phyloP scores from a whole-genome alignment of 257 asterid genomes.

The Lycium ferocissimum region DNA sequence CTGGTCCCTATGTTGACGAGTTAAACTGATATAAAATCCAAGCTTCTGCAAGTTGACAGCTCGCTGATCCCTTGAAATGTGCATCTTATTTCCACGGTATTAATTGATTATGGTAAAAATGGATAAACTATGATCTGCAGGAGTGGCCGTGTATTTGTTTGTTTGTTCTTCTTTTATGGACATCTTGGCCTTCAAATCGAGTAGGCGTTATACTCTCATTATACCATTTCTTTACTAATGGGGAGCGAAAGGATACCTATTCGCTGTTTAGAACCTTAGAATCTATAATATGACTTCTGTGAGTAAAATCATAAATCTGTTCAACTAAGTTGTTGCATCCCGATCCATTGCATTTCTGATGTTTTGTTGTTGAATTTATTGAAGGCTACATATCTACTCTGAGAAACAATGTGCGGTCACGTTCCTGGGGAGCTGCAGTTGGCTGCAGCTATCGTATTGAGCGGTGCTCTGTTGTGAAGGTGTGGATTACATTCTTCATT shows the following conservation, averaged over 20 bases:
- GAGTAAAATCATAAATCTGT: conserved; percentile 18
- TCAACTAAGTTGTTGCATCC: conserved; percentile 23
- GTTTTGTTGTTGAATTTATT: conserved; percentile 34
- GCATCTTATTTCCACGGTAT: background rate
- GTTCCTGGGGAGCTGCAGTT: conserved; percentile 97
- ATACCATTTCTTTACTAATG: background rate
- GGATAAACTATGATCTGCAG: no score
- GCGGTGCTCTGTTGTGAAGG: conserved; percentile 89
- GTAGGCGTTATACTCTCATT: background rate
- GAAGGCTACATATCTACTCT: conserved; percentile 85
- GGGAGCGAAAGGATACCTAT: background rate
- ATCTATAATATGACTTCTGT: background rate
- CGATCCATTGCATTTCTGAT: conserved; percentile 22
- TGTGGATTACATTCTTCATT: conserved; percentile 43
- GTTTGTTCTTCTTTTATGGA: conserved; percentile 4
- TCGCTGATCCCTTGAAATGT: background rate
- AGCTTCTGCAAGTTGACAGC: background rate
- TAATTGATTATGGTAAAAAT: background rate
- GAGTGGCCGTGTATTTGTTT: background rate
- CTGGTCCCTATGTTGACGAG: background rate
- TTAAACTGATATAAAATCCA: conserved; percentile 12
- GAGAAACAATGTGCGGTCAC: conserved; percentile 97
- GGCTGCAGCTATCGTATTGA: conserved; percentile 95
- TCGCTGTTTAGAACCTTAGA: background rate
- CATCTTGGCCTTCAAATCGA: background rate